Conservation (phyloP, 345 rosid species). For the Eutrema japonicum region DNA sequence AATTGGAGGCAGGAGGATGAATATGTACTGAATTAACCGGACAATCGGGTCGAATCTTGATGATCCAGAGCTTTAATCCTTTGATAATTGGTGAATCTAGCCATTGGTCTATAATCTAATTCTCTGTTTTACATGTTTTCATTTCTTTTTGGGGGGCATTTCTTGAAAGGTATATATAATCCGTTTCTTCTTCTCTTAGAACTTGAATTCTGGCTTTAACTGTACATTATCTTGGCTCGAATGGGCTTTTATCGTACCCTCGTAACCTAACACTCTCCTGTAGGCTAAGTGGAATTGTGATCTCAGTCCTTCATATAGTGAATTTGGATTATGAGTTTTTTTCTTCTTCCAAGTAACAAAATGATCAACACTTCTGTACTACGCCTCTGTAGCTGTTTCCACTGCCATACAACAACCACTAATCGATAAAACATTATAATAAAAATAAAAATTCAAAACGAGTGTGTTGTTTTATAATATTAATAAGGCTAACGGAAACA, state of each 20-base stretch:
- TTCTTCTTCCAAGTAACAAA: slow-evolving; percentile 3
- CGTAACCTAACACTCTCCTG: not conserved
- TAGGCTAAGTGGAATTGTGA: not conserved
- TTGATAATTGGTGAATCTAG: not conserved
- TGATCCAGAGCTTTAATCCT: slow-evolving; percentile 3
- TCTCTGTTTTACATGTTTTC: slow-evolving; percentile 2
- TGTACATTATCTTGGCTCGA: not conserved
- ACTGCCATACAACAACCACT: slow-evolving; percentile 33
- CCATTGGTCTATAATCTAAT: not conserved
- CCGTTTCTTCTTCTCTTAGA: not conserved
- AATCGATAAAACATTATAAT: not conserved
- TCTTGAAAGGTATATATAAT: not conserved
- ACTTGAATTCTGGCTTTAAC: not conserved
- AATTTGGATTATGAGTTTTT: not conserved
- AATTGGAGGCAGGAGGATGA: slow-evolving; percentile 2
- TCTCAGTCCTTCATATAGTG: slow-evolving; percentile 7
- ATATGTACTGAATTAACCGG: not conserved
- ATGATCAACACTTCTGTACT: slow-evolving; percentile 2
- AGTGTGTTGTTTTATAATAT: slow-evolving; percentile 15
- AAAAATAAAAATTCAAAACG: not conserved
- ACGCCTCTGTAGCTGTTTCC: slow-evolving; percentile 15
- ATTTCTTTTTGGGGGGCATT: too few species aligned
- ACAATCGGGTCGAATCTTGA: not conserved
- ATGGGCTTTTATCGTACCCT: not conserved
- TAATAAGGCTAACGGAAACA: slow-evolving; percentile 39